These are phyloP conservation scores for Neurospora pannonica DNA, from an alignment of 495 filamentous ascomycete species.

Conservation along the genomic window DNA sequence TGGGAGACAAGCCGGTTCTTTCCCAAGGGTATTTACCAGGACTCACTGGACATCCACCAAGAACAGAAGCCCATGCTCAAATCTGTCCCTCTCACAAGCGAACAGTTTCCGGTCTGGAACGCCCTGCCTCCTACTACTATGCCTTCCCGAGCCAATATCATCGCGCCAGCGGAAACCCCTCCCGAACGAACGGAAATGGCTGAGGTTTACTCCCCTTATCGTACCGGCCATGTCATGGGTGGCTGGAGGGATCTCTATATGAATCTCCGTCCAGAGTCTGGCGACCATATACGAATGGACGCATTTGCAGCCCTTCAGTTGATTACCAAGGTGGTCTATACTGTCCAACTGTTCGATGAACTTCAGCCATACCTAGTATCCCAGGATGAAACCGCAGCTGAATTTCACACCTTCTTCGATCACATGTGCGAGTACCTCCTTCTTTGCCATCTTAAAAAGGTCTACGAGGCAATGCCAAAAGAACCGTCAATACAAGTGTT, in stretches of 20 bases:
- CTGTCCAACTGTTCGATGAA: background rate
- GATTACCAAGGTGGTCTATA: background rate
- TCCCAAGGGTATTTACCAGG: background rate
- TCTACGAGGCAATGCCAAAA: background rate
- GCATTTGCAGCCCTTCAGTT: background rate
- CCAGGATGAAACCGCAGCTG: background rate
- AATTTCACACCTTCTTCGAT: background rate
- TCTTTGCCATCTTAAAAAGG: background rate
- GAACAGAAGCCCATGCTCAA: background rate
- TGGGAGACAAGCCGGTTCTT: background rate
- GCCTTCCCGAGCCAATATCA: background rate
- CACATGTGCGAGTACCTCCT: background rate
- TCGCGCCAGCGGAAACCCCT: background rate
- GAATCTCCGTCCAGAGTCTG: background rate
- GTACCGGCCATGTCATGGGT: background rate
- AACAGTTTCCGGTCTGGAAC: background rate
- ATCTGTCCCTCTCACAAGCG: background rate
- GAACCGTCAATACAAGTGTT: background rate
- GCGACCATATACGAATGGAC: background rate
- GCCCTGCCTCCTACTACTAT: background rate
- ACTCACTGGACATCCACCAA: background rate
- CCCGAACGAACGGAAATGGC: background rate
- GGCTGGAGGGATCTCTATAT: background rate
- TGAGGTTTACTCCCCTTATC: background rate
- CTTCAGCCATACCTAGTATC: background rate